Evolutionary conservation across 176 grass and related monocot species (phyloP).

Genomic region (Carex littledalei): DNA sequence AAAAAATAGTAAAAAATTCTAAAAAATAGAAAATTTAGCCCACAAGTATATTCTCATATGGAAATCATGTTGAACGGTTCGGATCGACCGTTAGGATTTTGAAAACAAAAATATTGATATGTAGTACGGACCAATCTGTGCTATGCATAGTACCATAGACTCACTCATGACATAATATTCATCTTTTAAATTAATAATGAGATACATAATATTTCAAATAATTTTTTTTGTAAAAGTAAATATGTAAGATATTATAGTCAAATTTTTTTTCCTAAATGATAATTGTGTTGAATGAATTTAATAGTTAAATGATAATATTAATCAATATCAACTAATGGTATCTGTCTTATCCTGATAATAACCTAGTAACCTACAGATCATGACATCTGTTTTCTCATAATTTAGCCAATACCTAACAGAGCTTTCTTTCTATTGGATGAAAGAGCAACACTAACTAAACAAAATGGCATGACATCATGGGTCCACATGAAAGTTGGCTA

Average conservation of each 20-base stretch:
- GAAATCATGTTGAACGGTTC: too few relatives aligned
- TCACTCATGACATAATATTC: background rate
- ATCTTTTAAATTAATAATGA: background rate
- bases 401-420: background rate
- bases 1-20: too few relatives aligned
- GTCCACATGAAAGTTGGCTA: constrained; percentile 1
- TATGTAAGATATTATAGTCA: background rate
- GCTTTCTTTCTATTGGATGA: background rate
- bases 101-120: too few relatives aligned
- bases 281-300: background rate
- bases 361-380: background rate
- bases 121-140: too few relatives aligned
- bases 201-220: background rate
- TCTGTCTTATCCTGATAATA: background rate
- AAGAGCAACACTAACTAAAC: background rate
- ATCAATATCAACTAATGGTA: background rate
- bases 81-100: too few relatives aligned
- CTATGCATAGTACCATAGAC: too few relatives aligned
- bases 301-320: background rate
- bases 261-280: background rate
- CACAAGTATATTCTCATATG: too few relatives aligned
- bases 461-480: background rate
- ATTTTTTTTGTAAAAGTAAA: background rate
- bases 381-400: background rate
- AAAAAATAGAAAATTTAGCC: too few relatives aligned